phyloP scores from a whole-genome alignment of 1,284 basidiomycete genomes.

The Ustilago crameri region DNA sequence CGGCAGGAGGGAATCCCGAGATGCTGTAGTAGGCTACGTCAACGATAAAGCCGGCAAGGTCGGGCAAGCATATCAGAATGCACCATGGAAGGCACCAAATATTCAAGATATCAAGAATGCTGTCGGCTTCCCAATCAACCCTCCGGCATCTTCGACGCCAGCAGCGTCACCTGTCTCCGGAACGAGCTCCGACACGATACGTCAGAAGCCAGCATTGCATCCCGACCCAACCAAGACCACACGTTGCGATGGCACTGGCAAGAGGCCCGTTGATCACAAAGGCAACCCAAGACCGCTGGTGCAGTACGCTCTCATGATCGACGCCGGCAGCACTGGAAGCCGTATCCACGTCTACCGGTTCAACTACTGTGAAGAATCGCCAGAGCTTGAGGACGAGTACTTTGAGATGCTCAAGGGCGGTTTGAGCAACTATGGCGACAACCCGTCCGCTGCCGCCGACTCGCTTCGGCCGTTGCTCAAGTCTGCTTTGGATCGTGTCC shows the following conservation, averaged over 20 bases:
- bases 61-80: conserved; percentile 29
- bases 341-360: conserved; percentile 92
- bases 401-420: conserved; percentile 88
- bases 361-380: conserved; percentile 70
- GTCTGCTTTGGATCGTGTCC: conserved; percentile 82
- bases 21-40: conserved; percentile 49
- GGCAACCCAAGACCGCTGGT: conserved; percentile 59
- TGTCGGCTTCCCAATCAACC: conserved; percentile 20
- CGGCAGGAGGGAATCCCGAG: conserved; percentile 36
- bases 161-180: conserved; percentile 30
- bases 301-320: conserved; percentile 96
- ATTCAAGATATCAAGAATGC: conserved; percentile 14
- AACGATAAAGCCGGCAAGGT: conserved; percentile 49
- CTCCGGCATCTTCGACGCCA: conserved; percentile 9
- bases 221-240: conserved; percentile 60
- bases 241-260: conserved; percentile 48
- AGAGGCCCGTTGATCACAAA: conserved; percentile 41
- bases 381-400: conserved; percentile 90
- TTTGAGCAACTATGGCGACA: conserved; percentile 76
- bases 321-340: conserved; percentile 96
- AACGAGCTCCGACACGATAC: conserved; percentile 26
- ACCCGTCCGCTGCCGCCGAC: conserved; percentile 77
- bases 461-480: conserved; percentile 84
- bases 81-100: conserved; percentile 29
- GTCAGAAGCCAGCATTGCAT: conserved; percentile 54